Base-by-base conservation (phyloP, 169 alveolate genomes). In the Plasmodium ovale region DNA sequence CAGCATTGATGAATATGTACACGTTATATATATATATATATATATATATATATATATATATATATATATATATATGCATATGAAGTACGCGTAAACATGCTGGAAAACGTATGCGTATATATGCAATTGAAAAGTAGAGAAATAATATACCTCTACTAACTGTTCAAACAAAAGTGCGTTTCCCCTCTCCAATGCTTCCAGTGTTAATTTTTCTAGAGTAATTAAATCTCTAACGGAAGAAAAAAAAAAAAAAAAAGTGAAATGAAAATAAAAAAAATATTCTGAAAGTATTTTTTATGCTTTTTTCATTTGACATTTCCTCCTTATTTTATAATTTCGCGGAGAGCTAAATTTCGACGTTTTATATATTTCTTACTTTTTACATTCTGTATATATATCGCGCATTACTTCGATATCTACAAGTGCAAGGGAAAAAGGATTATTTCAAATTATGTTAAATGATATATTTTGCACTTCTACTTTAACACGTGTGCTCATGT, bases 401-500 rank as follows among this genome's bases (percentile, higher is more conserved):
- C 74, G 68, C 82, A 79, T 79, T 29, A 79, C 82, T 35, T 64
- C 89, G 42, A 79, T 79, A 79, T 79, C 89, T 79, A 67, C 82
- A 79, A 12, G n/a, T 56, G 65, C 42, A 79, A 21, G 44, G 19
- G 7, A 33, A 49, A 79, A 54, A 37, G 5, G n/a, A 9, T 29
- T 14, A 62, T 10, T n/a, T 23, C 5, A 35, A 70, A 49, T 25
- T 23, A 25, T 31, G 33, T 27, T 44, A 23, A 5, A 65, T 37
- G 27, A 31, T 21, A 42, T 6, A 65, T n/a, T 21, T 65, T 65
- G 10, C 5, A 0, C 23, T 65, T 65, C 54, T 7, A 33, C 35
- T 3, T 64, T 19, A 64, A 35, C n/a, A n/a, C n/a, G n/a, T n/a
- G n/a, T n/a, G n/a, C n/a, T n/a, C n/a, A n/a, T n/a, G n/a, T n/a